Evolutionary conservation across 345 rosid species (phyloP).

Genomic region (Arabidopsis thaliana): DNA sequence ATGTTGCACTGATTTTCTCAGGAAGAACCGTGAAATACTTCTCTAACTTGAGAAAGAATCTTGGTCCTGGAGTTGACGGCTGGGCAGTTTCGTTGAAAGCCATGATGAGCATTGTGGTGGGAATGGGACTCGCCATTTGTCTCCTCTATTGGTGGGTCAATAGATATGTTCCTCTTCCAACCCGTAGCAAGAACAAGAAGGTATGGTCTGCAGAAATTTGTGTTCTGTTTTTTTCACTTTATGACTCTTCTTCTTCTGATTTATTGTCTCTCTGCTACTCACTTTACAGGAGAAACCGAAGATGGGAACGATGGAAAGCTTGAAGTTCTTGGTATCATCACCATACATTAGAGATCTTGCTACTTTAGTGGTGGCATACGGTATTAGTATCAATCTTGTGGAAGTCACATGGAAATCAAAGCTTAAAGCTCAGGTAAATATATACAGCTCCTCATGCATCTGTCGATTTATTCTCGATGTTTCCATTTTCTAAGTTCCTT

Average conservation of each 20-base stretch:
- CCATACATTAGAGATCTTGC: constrained; percentile 94
- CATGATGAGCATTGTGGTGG: constrained; percentile 97
- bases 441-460: constrained; percentile 3
- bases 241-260: constrained; percentile 31
- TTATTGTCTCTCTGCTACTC: background rate
- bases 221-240: constrained; percentile 6
- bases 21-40: constrained; percentile 97
- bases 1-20: constrained; percentile 87
- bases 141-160: constrained; percentile 96
- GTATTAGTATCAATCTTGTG: constrained; percentile 96
- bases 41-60: constrained; percentile 77
- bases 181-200: constrained; percentile 97
- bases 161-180: constrained; percentile 73
- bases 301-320: constrained; percentile 97
- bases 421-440: constrained; percentile 95
- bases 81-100: constrained; percentile 96
- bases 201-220: constrained; percentile 41
- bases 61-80: constrained; percentile 99
- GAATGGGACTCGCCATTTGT: constrained; percentile 85
- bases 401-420: constrained; percentile 99
- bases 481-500: constrained; percentile 23
- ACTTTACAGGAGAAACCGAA: constrained; percentile 76
- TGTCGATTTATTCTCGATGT: background rate
- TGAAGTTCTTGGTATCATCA: constrained; percentile 92
- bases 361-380: constrained; percentile 95